Base-by-base conservation (phyloP, 2,329 filamentous ascomycete species). In the Aspergillus tubingensis region DNA sequence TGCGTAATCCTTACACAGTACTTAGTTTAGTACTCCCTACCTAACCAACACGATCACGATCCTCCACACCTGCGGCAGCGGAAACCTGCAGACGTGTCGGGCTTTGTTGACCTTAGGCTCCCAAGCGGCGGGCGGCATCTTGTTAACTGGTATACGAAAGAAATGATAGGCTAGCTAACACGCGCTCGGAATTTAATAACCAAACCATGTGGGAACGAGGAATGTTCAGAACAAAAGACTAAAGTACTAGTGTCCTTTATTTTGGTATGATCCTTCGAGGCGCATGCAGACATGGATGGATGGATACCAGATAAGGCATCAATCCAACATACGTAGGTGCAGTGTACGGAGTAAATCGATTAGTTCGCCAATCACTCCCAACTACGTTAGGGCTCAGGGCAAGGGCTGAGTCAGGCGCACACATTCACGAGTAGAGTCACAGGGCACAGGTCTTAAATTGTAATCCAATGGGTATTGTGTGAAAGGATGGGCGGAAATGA, bases 351-450 rank as follows among this genome's bases (percentile, higher is more conserved):
- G 13, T 10, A 15, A 50, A 11, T 17, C 30, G 47, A 23, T 19
- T 64, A 13, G 32, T 36, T 36, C 32, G 32, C 32, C 32, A 36
- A 36, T 36, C 32, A 36, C 32, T 36, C 32, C 32, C 11, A 13
- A 36, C 11, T 11, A 32, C 10, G 3, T 10, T 32, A 64, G 62
- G 62, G 62, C 62, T 62, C 59, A 64, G 62, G 59, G 62, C 50
- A 64, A 64, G 59, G 59, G 62, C 56, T 15, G 11, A 30, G 56
- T 54, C 53, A 58, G 17, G 19, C 54, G 32, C 59, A 56, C 62
- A 63, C 62, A 63, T 51, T 58, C 19, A 17, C 30, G 15, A 41
- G 15, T 17, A 41, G 15, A 41, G 13, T n/a, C 15, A n/a, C 38
- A 25, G 25, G 25, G 25, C 25, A 27, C 25, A 43, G n/a, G 39